phyloP scores from a whole-genome alignment of 208 protist genomes.

The Borovskyia barvae region DNA sequence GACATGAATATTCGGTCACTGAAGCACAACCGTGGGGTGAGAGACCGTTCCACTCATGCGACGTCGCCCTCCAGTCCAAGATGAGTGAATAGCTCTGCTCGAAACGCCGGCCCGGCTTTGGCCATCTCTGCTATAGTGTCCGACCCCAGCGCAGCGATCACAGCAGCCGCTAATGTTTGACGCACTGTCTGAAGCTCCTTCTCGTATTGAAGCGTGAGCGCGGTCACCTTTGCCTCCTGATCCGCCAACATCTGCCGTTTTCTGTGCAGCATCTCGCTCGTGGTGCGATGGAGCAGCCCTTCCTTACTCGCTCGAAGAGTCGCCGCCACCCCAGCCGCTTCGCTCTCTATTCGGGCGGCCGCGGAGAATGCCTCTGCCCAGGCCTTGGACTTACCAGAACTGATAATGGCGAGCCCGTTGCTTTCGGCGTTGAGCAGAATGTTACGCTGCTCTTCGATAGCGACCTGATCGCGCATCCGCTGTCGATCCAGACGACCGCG shows the following conservation, averaged over 20 bases:
- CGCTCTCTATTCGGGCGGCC: constrained; percentile 87
- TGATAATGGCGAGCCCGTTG: constrained; percentile 75
- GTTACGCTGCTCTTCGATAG: constrained; percentile 87
- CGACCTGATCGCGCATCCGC: constrained; percentile 91
- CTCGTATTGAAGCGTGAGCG: constrained; percentile 32
- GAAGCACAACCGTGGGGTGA: no score
- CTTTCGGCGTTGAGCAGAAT: constrained; percentile 88
- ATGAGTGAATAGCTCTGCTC: constrained; percentile 69
- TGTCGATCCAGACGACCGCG: constrained; percentile 88
- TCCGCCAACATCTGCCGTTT: constrained; percentile 36
- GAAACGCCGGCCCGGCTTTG: constrained; percentile 77
- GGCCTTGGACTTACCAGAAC: constrained; percentile 89
- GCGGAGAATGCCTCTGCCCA: constrained; percentile 86
- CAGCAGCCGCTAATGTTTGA: constrained; percentile 39
- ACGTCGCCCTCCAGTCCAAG: constrained; percentile 88
- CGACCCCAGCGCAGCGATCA: constrained; percentile 67
- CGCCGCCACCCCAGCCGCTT: constrained; percentile 77
- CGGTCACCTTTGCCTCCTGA: constrained; percentile 37
- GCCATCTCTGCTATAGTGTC: constrained; percentile 81
- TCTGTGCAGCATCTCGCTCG: constrained; percentile 46
- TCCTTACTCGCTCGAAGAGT: constrained; percentile 77
- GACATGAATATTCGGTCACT: no score
- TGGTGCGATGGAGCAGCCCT: constrained; percentile 36
- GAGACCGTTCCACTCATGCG: no score
- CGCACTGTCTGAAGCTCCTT: constrained; percentile 36